phyloP scores from a whole-genome alignment of 2,329 filamentous ascomycete genomes.

The Venturia pyrina region DNA sequence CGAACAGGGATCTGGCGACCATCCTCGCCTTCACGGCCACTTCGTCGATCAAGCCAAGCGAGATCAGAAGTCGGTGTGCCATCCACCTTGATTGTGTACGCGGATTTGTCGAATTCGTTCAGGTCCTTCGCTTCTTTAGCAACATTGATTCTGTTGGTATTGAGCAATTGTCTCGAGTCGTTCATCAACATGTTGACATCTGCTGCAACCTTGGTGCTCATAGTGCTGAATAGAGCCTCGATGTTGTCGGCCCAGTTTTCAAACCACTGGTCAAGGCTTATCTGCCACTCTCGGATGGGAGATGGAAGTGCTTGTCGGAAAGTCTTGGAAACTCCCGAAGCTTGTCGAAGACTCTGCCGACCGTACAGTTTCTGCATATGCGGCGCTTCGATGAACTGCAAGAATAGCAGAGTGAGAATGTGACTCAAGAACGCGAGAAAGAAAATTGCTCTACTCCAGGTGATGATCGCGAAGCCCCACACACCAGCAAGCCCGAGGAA shows the following conservation, averaged over 20 bases:
- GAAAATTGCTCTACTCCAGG: conserved; percentile 79
- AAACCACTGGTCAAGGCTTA: conserved; percentile 77
- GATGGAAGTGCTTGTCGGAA: conserved; percentile 77
- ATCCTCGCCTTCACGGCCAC: conserved; percentile 62
- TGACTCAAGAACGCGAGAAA: conserved; percentile 79
- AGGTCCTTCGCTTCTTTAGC: conserved; percentile 70
- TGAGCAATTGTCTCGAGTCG: conserved; percentile 81
- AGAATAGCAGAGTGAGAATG: conserved; percentile 73
- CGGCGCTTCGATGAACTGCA: conserved; percentile 87
- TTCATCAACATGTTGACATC: conserved; percentile 80
- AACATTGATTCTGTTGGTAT: conserved; percentile 75
- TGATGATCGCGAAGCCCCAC: conserved; percentile 91
- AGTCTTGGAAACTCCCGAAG: conserved; percentile 87
- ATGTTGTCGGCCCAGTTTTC: conserved; percentile 82
- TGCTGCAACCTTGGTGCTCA: conserved; percentile 74
- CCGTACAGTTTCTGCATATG: conserved; percentile 99
- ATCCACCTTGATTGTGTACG: conserved; percentile 69
- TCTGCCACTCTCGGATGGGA: conserved; percentile 72
- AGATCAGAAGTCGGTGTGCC: conserved; percentile 45
- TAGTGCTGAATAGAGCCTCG: conserved; percentile 79
- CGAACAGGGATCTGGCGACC: conserved; percentile 56
- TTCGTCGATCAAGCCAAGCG: conserved; percentile 48
- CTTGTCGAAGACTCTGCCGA: conserved; percentile 59
- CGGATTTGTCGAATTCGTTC: conserved; percentile 65
- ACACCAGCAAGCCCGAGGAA: conserved; percentile 89